phyloP scores from a whole-genome alignment of 2,329 filamentous ascomycete species.

The Grosmannia huntii region DNA sequence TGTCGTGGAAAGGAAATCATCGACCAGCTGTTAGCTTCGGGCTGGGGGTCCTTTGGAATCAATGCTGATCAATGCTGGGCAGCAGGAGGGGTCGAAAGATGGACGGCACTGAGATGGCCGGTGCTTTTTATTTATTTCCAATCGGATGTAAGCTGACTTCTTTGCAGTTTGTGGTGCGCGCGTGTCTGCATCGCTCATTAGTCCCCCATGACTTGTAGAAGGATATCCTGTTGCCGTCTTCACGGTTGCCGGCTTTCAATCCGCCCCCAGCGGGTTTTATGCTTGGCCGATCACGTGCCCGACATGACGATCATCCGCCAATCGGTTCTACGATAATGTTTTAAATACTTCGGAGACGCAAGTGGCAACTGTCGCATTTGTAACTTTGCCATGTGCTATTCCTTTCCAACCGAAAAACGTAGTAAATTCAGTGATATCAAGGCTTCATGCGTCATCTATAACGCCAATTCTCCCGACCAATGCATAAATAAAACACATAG shows the following conservation, averaged over 20 bases:
- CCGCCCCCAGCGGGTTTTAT: neutral
- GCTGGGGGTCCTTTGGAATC: conserved; percentile 22
- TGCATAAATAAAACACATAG: neutral
- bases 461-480: neutral
- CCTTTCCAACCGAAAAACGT: neutral
- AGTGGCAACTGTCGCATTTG: neutral
- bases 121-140: neutral
- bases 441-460: neutral
- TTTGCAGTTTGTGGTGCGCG: neutral
- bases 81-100: neutral
- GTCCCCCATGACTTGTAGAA: neutral
- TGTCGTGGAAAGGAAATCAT: neutral
- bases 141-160: neutral
- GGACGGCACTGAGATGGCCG: neutral
- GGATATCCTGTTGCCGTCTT: neutral
- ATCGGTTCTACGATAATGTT: neutral
- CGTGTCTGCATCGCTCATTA: neutral
- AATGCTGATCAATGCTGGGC: too few species aligned
- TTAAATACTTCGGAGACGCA: neutral
- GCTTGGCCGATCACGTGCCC: neutral
- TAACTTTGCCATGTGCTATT: neutral
- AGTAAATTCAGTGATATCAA: neutral
- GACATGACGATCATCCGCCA: neutral
- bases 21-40: neutral
- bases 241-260: neutral